Conservation (phyloP, 2,329 filamentous ascomycete species). For the Exophiala calicioides region DNA sequence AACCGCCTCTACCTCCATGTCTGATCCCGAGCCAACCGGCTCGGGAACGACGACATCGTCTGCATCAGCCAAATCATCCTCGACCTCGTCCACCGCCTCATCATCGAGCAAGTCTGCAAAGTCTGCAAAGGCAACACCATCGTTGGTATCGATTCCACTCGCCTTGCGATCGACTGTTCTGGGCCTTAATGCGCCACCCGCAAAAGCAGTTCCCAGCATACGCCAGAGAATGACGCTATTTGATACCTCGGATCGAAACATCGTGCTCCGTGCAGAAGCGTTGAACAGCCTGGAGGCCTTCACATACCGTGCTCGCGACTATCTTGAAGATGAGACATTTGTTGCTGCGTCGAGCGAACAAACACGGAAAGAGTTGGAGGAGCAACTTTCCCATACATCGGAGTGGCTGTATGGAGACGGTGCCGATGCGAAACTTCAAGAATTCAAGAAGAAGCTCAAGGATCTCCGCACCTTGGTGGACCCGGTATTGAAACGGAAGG, state of each 20-base stretch:
- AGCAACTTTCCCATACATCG: slow-evolving; percentile 67
- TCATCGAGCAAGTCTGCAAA: slow-evolving; percentile 37
- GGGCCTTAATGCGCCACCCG: slow-evolving; percentile 40
- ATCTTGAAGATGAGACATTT: slow-evolving; percentile 76
- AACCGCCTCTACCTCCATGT: slow-evolving; percentile 27
- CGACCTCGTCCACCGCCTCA: slow-evolving; percentile 35
- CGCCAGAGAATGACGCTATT: slow-evolving; percentile 80
- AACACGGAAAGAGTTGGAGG: slow-evolving; percentile 66
- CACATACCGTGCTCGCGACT: slow-evolving; percentile 84
- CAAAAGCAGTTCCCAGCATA: slow-evolving; percentile 48
- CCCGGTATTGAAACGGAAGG: slow-evolving; percentile 73
- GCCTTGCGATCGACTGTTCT: slow-evolving; percentile 52
- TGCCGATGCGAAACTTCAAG: slow-evolving; percentile 70
- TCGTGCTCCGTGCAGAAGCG: slow-evolving; percentile 76
- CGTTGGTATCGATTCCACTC: slow-evolving; percentile 54
- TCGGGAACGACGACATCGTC: slow-evolving; percentile 36
- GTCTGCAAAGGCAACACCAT: slow-evolving; percentile 50
- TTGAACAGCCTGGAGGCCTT: slow-evolving; percentile 91
- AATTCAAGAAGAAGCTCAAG: slow-evolving; percentile 74
- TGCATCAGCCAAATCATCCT: slow-evolving; percentile 42
- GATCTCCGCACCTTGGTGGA: slow-evolving; percentile 74
- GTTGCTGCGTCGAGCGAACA: slow-evolving; percentile 67
- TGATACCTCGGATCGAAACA: slow-evolving; percentile 77
- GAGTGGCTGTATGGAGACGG: slow-evolving; percentile 94
- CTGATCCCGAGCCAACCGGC: slow-evolving; percentile 30